Conservation (phyloP, 2,329 filamentous ascomycete genomes). For the Graphiopsis chlorocephala region DNA sequence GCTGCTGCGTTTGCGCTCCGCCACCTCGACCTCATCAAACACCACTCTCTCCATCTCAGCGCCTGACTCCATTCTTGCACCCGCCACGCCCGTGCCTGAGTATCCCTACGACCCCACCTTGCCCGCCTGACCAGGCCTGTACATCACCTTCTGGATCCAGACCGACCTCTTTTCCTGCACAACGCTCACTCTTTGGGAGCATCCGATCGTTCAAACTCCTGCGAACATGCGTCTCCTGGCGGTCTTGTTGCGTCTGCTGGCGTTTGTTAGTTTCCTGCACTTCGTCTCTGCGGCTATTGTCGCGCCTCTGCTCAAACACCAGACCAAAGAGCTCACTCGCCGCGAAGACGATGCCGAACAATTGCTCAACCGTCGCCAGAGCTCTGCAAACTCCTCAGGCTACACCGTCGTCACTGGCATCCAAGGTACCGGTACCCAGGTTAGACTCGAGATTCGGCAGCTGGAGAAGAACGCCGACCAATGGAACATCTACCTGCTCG, state of each 20-base stretch:
- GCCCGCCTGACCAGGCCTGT: neutral
- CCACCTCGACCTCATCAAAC: neutral
- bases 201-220: neutral
- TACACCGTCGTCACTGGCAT: conserved; percentile 33
- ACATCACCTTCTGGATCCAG: neutral
- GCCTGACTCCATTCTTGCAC: conserved; percentile 9
- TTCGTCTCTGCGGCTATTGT: conserved; percentile 2
- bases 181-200: neutral
- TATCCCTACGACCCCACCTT: conserved; percentile 8
- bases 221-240: conserved; percentile 6
- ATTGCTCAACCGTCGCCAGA: conserved; percentile 20
- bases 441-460: conserved; percentile 65
- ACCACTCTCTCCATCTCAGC: neutral
- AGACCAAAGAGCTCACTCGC: conserved; percentile 20
- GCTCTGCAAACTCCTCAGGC: conserved; percentile 9
- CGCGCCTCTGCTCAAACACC: conserved; percentile 19
- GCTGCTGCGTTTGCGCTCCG: conserved; percentile 3
- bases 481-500: conserved; percentile 76
- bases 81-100: conserved; percentile 13
- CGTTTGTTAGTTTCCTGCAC: neutral
- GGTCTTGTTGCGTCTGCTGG: neutral
- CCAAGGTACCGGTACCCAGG: conserved; percentile 31
- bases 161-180: neutral
- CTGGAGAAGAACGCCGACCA: conserved; percentile 62
- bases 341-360: neutral